phyloP scores from a whole-genome alignment of 352 stramenopile species.

The Phytopythium cucurbitacearum region DNA sequence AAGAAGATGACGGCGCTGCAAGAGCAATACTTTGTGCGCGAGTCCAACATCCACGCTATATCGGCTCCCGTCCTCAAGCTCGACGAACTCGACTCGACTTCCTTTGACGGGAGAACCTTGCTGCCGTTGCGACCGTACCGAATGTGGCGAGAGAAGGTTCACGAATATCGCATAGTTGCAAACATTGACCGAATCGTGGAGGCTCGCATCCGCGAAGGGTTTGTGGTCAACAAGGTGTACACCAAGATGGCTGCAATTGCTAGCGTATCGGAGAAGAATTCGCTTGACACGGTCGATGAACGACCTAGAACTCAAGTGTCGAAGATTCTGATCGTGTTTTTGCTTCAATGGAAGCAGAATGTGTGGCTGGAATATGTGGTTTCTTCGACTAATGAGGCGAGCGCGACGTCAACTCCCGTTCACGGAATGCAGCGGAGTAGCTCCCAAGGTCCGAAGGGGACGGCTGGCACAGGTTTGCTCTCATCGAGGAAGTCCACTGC shows the following conservation, averaged over 20 bases:
- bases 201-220: constrained; percentile 76
- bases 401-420: constrained; percentile 1
- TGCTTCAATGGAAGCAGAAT: constrained; percentile 87
- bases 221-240: constrained; percentile 78
- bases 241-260: constrained; percentile 28
- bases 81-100: constrained; percentile 62
- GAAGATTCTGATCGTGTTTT: constrained; percentile 78
- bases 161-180: constrained; percentile 84
- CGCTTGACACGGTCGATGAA: not conserved
- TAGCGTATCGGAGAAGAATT: no score
- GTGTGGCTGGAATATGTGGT: constrained; percentile 89
- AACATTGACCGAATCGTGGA: constrained; percentile 80
- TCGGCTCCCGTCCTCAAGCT: constrained; percentile 62
- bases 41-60: constrained; percentile 66
- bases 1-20: constrained; percentile 66
- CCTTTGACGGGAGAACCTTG: constrained; percentile 59
- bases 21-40: constrained; percentile 50
- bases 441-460: constrained; percentile 18
- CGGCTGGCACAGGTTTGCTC: not conserved
- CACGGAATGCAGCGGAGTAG: constrained; percentile 14
- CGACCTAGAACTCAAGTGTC: constrained; percentile 19
- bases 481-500: constrained; percentile 17
- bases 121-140: constrained; percentile 72
- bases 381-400: constrained; percentile 39
- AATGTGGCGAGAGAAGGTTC: constrained; percentile 86